Percentiles rank a stretch among this genome's conserved stretches.
Conservation (phyloP, 306 rosid species). For the Cucumis hystrix region DNA sequence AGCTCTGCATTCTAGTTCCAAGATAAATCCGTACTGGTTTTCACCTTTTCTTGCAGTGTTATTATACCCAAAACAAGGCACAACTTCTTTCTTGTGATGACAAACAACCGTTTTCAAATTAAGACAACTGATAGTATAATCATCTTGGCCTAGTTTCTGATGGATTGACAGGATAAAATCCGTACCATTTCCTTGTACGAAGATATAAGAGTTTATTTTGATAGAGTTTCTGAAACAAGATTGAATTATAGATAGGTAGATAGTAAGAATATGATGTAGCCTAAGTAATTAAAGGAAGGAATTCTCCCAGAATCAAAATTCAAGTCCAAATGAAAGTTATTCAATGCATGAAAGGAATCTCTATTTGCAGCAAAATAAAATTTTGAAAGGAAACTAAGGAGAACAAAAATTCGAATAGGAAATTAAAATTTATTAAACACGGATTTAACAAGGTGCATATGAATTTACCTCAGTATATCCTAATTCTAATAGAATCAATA, state of each 20-base stretch:
- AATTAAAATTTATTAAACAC: too few relatives aligned
- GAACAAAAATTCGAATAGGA: too few relatives aligned
- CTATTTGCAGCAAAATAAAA: too few relatives aligned
- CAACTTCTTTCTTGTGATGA: neutral
- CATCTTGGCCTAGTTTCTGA: neutral
- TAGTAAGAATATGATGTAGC: neutral
- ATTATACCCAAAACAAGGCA: neutral
- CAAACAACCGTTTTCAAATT: neutral
- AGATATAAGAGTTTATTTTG: slow-evolving; percentile 26
- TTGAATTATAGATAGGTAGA: neutral
- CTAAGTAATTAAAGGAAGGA: too few relatives aligned
- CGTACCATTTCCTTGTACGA: slow-evolving; percentile 61
- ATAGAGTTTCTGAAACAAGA: slow-evolving; percentile 41
- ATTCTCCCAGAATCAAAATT: too few relatives aligned
- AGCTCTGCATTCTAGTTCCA: neutral
- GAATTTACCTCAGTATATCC: too few relatives aligned
- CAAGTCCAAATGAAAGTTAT: too few relatives aligned
- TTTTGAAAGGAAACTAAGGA: too few relatives aligned
- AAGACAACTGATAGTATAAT: neutral
- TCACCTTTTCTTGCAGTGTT: neutral
- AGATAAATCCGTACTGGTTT: neutral
- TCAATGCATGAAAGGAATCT: too few relatives aligned
- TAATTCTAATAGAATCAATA: neutral
- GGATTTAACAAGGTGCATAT: too few relatives aligned
- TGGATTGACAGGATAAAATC: neutral